These are phyloP conservation scores for Chenopodium formosanum DNA, from an alignment of 148 eudicot genomes.

Conservation along the genomic window DNA sequence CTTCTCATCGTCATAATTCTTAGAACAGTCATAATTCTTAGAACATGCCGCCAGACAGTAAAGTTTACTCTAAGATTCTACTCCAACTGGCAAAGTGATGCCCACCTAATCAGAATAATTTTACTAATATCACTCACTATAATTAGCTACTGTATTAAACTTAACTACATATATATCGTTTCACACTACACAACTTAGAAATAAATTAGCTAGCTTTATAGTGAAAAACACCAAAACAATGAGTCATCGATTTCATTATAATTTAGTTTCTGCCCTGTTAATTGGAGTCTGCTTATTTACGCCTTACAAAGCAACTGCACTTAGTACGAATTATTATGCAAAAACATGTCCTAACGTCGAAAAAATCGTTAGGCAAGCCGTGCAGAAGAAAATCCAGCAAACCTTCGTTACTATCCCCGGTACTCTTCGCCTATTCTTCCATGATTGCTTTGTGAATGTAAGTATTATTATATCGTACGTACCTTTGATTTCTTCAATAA, in stretches of 20 bases:
- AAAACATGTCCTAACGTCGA: conserved; percentile 70
- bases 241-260: neutral
- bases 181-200: neutral
- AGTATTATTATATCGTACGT: neutral
- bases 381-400: conserved; percentile 47
- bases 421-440: conserved; percentile 80
- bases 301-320: conserved; percentile 40
- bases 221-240: neutral
- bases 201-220: neutral
- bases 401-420: conserved; percentile 79
- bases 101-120: neutral
- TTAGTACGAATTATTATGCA: conserved; percentile 53
- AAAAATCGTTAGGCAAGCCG: conserved; percentile 53
- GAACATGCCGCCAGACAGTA: conserved; percentile 19
- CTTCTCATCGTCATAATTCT: conserved; percentile 3
- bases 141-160: neutral
- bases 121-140: neutral
- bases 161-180: neutral
- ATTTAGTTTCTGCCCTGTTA: conserved; percentile 22
- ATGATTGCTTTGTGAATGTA: conserved; percentile 78
- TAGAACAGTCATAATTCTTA: neutral
- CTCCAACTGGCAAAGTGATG: conserved; percentile 27
- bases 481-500: too few relatives aligned
- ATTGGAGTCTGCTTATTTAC: conserved; percentile 22
- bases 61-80: conserved; percentile 18